Base-by-base conservation (phyloP, 495 filamentous ascomycete species). In the Arthonia radiata region DNA sequence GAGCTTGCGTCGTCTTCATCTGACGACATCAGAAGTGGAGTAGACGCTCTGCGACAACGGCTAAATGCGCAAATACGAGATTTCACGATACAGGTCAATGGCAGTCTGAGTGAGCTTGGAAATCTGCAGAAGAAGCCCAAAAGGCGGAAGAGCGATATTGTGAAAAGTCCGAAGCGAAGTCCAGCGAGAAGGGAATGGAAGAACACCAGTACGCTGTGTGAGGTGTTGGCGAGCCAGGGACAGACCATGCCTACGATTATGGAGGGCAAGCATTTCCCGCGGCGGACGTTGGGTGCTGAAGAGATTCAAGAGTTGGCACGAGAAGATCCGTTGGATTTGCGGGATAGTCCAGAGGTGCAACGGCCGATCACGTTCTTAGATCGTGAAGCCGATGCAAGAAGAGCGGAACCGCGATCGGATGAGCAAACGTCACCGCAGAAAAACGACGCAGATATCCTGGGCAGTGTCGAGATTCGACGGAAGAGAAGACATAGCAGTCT, bases 231-330 rank as follows among this genome's bases (percentile, higher is more conserved):
- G 35, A 40, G 47, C 23, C 54, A 57, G 37, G 68, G 77, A 36
- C 73, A 70, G 17, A 59, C 59, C 36, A 46, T 97, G 29, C 76
- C 83, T 5, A 65, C 73, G 0, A 92, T 97, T 26, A 43, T 67
- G 27, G 86, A 97, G 47, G 70, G 76, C 40, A 86, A 81, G 46
- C 50, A 49, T 19, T 89, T 64, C 37, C 72, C 72, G 10, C 54
- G 79, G 30, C 53, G 52, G 31, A 82, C 77, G 2, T 48, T 86
- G 32, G 74, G n/a, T n/a, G n/a, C n/a, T n/a, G n/a, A n/a, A n/a
- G n/a, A n/a, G n/a, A n/a, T n/a, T n/a, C n/a, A n/a, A n/a, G n/a
- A n/a, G n/a, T n/a, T n/a, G n/a, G n/a, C n/a, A n/a, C n/a, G n/a
- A n/a, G n/a, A n/a, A n/a, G n/a, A n/a, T n/a, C n/a, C n/a, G n/a